Evolutionary conservation across 345 rosid species (phyloP).

Genomic region (Eucalyptus pauciflora): DNA sequence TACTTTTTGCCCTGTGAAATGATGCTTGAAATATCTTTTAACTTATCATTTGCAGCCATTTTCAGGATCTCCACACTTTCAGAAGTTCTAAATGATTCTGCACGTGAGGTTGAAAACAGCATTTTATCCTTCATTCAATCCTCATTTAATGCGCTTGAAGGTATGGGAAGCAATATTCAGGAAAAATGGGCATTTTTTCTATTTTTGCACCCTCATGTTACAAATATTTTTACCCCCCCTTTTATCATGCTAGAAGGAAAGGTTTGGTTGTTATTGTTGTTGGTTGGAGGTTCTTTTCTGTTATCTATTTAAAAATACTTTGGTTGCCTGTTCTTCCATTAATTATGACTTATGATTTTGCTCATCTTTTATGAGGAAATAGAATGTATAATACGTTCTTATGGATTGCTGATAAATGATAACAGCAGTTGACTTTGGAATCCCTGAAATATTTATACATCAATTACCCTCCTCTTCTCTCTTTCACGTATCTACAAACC

Average conservation of each 20-base stretch:
- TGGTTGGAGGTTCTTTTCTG: not conserved
- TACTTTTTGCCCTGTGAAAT: not conserved
- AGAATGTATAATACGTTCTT: not conserved
- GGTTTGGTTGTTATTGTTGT: not conserved
- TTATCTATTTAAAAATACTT: not conserved
- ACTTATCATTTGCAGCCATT: conserved; percentile 32
- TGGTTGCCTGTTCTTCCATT: not conserved
- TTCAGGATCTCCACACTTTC: conserved; percentile 42
- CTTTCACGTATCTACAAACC: not conserved
- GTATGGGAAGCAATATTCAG: conserved; percentile 11
- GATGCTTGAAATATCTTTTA: conserved; percentile 3
- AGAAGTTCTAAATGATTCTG: conserved; percentile 17
- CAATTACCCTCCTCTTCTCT: not conserved
- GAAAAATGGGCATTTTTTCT: not conserved
- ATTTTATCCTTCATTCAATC: conserved; percentile 33
- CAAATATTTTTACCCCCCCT: not conserved
- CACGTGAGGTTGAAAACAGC: conserved; percentile 9
- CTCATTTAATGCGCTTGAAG: conserved; percentile 39
- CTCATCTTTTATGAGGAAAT: not conserved
- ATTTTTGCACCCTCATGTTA: not conserved
- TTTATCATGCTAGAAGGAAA: not conserved
- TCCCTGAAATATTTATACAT: not conserved
- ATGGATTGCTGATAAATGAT: not conserved
- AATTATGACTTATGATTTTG: not conserved
- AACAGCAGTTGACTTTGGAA: not conserved